A percentile compares a stretch with the other conserved stretches of the same genome.
These are phyloP conservation scores for Casuarina cunninghamiana DNA, from an alignment of 306 rosid species.

Conservation along the genomic window DNA sequence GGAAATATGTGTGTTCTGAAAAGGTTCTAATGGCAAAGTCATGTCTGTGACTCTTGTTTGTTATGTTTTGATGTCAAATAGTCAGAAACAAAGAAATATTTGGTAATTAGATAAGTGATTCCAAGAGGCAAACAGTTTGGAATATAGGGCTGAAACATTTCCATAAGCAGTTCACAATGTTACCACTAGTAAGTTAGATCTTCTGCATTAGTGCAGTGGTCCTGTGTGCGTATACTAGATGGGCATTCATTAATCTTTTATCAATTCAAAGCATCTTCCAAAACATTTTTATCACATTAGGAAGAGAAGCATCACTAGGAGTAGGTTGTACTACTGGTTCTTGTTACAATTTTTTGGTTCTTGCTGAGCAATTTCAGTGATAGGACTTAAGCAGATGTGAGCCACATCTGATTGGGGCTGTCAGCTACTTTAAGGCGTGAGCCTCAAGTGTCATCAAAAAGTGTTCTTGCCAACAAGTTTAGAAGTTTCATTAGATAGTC, in stretches of 20 bases:
- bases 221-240: neutral
- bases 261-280: neutral
- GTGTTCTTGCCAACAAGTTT: neutral
- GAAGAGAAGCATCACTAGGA: neutral
- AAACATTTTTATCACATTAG: neutral
- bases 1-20: neutral
- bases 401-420: neutral
- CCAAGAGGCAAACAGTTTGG: neutral
- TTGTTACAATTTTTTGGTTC: neutral
- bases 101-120: neutral
- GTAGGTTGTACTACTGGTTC: neutral
- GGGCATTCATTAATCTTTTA: neutral
- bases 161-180: neutral
- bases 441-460: neutral
- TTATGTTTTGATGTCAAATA: neutral
- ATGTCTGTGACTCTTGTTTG: neutral
- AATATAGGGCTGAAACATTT: neutral
- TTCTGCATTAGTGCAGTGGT: neutral
- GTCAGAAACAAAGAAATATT: neutral
- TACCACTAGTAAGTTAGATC: neutral
- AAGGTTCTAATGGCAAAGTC: neutral
- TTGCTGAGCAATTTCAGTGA: neutral
- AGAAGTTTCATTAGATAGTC: neutral
- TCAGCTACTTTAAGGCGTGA: neutral
- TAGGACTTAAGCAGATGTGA: neutral